Evolutionary conservation across 208 protist genomes (phyloP).

Genomic region (Trypanosoma melophagium): DNA sequence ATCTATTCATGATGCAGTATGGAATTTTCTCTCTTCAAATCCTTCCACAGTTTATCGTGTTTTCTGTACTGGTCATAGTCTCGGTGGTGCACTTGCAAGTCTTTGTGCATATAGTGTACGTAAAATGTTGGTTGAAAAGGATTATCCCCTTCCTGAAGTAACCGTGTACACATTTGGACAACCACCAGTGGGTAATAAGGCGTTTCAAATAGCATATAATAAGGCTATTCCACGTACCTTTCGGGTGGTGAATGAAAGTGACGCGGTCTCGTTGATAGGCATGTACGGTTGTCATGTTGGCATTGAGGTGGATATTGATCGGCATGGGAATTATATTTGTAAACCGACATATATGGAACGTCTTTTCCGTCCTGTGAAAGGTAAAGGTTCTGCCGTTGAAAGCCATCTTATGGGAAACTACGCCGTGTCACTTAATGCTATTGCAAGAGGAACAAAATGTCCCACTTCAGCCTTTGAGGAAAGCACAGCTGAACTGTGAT

Average conservation of each 20-base stretch:
- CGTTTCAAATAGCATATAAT: conserved; percentile 76
- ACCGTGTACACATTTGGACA: conserved; percentile 91
- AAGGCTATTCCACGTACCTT: conserved; percentile 80
- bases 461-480: conserved; percentile 31
- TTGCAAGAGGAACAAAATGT: conserved; percentile 49
- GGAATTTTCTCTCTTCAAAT: conserved; percentile 37
- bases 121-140: conserved; percentile 36
- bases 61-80: conserved; percentile 85
- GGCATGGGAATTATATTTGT: conserved; percentile 88
- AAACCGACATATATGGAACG: conserved; percentile 88
- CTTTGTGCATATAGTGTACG: conserved; percentile 86
- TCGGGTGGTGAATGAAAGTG: conserved; percentile 88
- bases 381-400: conserved; percentile 58
- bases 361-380: conserved; percentile 72
- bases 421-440: conserved; percentile 62
- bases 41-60: conserved; percentile 64
- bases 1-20: conserved; percentile 51
- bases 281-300: conserved; percentile 82
- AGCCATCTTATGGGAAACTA: conserved; percentile 80
- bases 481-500: conserved; percentile 9
- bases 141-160: conserved; percentile 73
- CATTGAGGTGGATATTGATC: conserved; percentile 85
- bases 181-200: conserved; percentile 80
- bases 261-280: conserved; percentile 64
- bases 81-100: conserved; percentile 86